These are phyloP conservation scores for Populus trichocarpa DNA, from an alignment of 441 rosid genomes.

Conservation along the genomic window DNA sequence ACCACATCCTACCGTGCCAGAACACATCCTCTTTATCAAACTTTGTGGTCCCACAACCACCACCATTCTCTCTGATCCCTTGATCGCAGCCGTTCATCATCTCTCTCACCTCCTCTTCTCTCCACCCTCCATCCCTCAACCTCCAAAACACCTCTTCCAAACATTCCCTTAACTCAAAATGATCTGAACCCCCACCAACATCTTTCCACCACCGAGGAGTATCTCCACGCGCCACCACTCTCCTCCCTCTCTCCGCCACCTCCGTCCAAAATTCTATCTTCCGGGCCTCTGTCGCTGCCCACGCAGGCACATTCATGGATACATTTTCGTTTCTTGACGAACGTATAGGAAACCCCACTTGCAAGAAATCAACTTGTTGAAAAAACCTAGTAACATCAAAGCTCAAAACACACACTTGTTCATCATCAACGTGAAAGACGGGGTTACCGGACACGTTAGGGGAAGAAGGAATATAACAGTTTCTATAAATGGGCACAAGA, in stretches of 20 bases:
- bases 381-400: slow-evolving; percentile 68
- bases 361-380: slow-evolving; percentile 36
- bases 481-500: slow-evolving; percentile 58
- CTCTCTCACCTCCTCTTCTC: slow-evolving; percentile 70
- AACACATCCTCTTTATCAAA: slow-evolving; percentile 20
- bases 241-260: slow-evolving; percentile 55
- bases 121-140: slow-evolving; percentile 82
- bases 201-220: slow-evolving; percentile 51
- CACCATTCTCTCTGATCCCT: not conserved
- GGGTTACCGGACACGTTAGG: slow-evolving; percentile 68
- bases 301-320: slow-evolving; percentile 36
- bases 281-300: slow-evolving; percentile 49
- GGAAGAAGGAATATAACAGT: slow-evolving; percentile 60
- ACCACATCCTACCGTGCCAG: slow-evolving; percentile 24
- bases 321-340: not conserved
- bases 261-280: slow-evolving; percentile 75
- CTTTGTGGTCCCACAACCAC: not conserved
- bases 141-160: slow-evolving; percentile 65
- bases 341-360: slow-evolving; percentile 1
- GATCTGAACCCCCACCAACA: slow-evolving; percentile 4
- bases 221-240: slow-evolving; percentile 26
- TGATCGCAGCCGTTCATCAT: slow-evolving; percentile 58
- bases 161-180: slow-evolving; percentile 31
- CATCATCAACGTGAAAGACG: slow-evolving; percentile 58
- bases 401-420: slow-evolving; percentile 45